These are phyloP conservation scores for Globisporangium canariense DNA, from an alignment of 352 stramenopile genomes.

Conservation along the genomic window DNA sequence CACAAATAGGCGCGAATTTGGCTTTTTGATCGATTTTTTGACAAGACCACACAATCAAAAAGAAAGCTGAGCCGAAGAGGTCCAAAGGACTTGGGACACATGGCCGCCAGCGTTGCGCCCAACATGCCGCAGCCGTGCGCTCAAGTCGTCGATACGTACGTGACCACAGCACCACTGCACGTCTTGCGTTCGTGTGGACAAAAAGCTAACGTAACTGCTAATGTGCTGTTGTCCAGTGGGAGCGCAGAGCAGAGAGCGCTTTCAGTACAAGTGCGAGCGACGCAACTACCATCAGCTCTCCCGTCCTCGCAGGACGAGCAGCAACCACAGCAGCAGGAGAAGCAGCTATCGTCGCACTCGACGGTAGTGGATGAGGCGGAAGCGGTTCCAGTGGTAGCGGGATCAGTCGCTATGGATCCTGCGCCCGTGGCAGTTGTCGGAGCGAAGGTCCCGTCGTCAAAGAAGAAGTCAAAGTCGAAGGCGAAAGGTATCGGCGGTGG, in stretches of 20 bases:
- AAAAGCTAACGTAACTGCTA: background rate
- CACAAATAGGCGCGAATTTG: constrained; percentile 1
- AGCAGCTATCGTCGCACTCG: background rate
- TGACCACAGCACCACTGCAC: background rate
- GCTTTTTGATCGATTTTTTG: background rate
- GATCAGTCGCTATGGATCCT: constrained; percentile 2
- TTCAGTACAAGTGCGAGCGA: background rate
- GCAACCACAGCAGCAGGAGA: background rate
- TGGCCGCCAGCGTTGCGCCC: constrained; percentile 28
- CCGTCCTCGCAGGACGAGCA: background rate
- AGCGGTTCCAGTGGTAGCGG: background rate
- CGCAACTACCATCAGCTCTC: background rate
- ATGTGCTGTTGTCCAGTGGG: background rate
- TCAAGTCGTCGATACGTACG: background rate
- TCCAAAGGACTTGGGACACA: constrained; percentile 8
- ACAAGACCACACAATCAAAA: background rate
- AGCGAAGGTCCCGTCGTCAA: constrained; percentile 15
- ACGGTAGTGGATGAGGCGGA: background rate
- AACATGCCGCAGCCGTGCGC: constrained; percentile 21
- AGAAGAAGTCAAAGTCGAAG: constrained; percentile 34
- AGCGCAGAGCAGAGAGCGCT: background rate
- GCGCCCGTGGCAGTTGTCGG: constrained; percentile 14
- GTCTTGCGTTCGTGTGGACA: background rate
- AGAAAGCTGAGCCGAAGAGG: background rate
- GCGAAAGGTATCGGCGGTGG: constrained; percentile 9